These are phyloP conservation scores for Termitomyces sp. DNA, from an alignment of 768 basidiomycete genomes.

Conservation along the genomic window DNA sequence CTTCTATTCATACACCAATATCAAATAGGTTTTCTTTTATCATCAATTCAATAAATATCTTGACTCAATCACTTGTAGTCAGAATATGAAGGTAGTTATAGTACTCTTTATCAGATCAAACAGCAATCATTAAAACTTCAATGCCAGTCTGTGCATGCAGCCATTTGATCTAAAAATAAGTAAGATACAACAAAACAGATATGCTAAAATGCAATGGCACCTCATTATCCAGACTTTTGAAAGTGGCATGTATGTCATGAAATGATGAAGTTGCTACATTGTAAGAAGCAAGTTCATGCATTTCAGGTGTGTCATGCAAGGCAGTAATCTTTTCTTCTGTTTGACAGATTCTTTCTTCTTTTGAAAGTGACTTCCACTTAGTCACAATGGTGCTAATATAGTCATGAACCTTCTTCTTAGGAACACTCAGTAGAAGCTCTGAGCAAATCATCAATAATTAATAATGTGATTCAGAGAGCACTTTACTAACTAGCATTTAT, in stretches of 20 bases:
- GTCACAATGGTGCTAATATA: not conserved
- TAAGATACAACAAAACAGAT: too few species aligned
- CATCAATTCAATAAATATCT: too few species aligned
- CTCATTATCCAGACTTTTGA: not conserved
- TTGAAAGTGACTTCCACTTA: not conserved
- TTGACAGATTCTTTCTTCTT: not conserved
- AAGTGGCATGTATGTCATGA: not conserved
- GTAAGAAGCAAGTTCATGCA: not conserved
- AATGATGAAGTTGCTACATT: not conserved
- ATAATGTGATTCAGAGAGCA: too few species aligned
- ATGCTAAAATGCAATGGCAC: too few species aligned
- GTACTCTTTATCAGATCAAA: not conserved
- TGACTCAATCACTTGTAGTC: too few species aligned
- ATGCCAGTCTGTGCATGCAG: not conserved
- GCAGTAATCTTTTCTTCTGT: not conserved
- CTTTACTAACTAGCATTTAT: too few species aligned
- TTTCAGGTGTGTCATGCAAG: not conserved
- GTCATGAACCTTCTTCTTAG: not conserved
- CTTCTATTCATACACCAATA: too few species aligned
- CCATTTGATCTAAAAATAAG: not conserved
- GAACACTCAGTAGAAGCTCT: too few species aligned
- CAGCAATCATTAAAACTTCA: constrained; percentile 1
- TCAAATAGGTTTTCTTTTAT: too few species aligned
- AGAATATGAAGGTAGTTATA: not conserved
- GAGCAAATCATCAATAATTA: too few species aligned